Evolutionary conservation across 2,329 filamentous ascomycete species (phyloP), one percentile per base, ranked within the genome.

Genomic region (Hansfordia pulvinata): DNA sequence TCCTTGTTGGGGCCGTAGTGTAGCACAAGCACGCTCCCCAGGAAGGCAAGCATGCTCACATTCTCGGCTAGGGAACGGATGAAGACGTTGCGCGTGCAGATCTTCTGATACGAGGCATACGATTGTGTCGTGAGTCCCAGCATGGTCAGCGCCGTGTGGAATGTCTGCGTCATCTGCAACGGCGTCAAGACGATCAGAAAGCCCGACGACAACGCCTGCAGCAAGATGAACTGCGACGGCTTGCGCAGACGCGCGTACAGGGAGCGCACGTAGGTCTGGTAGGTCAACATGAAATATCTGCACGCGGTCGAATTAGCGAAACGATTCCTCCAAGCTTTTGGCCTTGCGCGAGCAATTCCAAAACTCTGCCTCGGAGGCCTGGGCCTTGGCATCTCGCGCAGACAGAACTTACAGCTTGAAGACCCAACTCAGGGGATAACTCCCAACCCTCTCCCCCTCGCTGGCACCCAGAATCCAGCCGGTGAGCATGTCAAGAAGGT

Each of bases 191-290:
- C 56, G 39, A 79, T 72, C 28, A 78, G 62, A 29, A 64, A 60
- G 8, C 65, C 63, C 11, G 70, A 76, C 1, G 72, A 77, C 33
- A 79, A 56, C 10, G 71, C 49, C 46, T 79, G 74, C 19, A 79
- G 67, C 36, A 67, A 58, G 30, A 77, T 58, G 51, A 79, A 79
- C 48, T 78, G 72, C 20, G 57, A 50, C 1, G 72, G 74, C 5
- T 68, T 73, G 34, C 74, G 71, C 10, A 79, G 63, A 11, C 74
- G 70, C 10, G 74, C 74, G 44, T 79, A 79, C 31, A 79, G 50
- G 8, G 74, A 71, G 27, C 74, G 70, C 9, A 79, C 74, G 49
- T 78, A 79, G 4, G 73, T 78, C 49, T 79, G 73, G 47, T 79
- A 79, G 5, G 74, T 79, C 27, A 78, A 52, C 57, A 70, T 70